Conservation (phyloP, 2,329 filamentous ascomycete genomes). For the Dactylellina haptotyla region DNA sequence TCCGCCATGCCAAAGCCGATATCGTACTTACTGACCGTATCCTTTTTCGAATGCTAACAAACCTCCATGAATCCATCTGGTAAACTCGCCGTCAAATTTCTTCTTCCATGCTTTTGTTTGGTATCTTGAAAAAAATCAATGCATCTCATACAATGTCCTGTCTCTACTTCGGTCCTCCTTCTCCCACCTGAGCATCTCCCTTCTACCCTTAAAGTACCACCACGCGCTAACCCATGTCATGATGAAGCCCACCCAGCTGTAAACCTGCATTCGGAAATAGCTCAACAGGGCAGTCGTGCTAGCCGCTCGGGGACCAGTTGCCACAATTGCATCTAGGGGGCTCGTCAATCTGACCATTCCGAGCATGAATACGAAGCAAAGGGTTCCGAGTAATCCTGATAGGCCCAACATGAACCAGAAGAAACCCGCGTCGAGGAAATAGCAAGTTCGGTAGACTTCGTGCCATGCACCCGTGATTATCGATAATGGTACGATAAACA, state of each 20-base stretch:
- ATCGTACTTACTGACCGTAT: too few species aligned
- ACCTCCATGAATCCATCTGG: too few species aligned
- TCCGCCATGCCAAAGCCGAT: too few species aligned
- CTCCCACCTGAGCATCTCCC: conserved; percentile 59
- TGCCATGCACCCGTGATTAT: conserved; percentile 65
- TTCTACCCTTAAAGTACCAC: conserved; percentile 65
- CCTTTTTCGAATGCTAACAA: too few species aligned
- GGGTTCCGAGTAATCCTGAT: conserved; percentile 64
- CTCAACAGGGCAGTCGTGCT: conserved; percentile 66
- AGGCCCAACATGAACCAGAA: conserved; percentile 68
- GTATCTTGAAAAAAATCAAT: conserved; percentile 11
- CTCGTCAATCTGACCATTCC: conserved; percentile 66
- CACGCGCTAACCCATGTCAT: conserved; percentile 66
- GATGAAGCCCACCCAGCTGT: conserved; percentile 66
- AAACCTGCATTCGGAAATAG: conserved; percentile 65
- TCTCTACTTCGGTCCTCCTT: conserved; percentile 57
- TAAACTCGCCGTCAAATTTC: too few species aligned
- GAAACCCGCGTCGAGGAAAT: conserved; percentile 68
- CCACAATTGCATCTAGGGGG: conserved; percentile 66
- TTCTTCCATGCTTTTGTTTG: too few species aligned
- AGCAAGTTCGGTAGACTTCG: conserved; percentile 66
- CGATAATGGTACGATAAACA: conserved; percentile 65
- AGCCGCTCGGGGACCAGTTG: conserved; percentile 65
- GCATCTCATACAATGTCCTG: conserved; percentile 25
- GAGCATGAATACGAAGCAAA: conserved; percentile 65